Conservation (phyloP, 164 flowering plant genomes). For the Malania oleifera region DNA sequence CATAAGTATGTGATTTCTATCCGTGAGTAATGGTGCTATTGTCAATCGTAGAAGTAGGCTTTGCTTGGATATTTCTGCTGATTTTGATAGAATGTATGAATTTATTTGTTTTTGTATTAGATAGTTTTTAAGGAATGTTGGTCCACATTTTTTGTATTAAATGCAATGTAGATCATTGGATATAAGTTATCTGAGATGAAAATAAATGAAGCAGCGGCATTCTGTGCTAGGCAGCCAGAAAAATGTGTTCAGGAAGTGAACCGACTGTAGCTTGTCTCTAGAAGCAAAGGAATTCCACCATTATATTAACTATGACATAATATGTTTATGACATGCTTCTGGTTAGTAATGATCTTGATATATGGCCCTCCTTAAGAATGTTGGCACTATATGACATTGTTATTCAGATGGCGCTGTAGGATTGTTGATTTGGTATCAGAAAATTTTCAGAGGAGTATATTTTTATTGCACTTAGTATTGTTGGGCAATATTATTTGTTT, state of each 20-base stretch:
- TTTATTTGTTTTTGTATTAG: background rate
- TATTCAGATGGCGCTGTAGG: too few species aligned
- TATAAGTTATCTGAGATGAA: background rate
- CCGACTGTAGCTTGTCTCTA: slow-evolving; percentile 1
- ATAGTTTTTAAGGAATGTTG: too few species aligned
- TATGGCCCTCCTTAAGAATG: background rate
- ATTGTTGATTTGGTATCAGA: too few species aligned
- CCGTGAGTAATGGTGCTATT: background rate
- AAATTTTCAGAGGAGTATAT: too few species aligned
- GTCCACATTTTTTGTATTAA: too few species aligned
- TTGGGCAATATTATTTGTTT: too few species aligned
- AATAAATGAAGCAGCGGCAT: background rate
- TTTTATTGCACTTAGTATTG: too few species aligned
- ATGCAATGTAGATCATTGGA: background rate
- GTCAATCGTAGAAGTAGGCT: background rate
- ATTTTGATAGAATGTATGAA: slow-evolving; percentile 1
- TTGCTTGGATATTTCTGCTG: background rate
- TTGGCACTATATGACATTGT: too few species aligned
- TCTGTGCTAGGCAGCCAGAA: background rate
- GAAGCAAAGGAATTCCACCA: background rate
- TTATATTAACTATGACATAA: background rate
- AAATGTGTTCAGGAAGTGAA: background rate
- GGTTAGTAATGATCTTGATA: background rate
- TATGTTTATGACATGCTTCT: background rate
- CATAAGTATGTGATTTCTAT: background rate